Evolutionary conservation across 2,329 filamentous ascomycete genomes (phyloP), one percentile per base, ranked within the genome.

Genomic region (Fusarium sp.): DNA sequence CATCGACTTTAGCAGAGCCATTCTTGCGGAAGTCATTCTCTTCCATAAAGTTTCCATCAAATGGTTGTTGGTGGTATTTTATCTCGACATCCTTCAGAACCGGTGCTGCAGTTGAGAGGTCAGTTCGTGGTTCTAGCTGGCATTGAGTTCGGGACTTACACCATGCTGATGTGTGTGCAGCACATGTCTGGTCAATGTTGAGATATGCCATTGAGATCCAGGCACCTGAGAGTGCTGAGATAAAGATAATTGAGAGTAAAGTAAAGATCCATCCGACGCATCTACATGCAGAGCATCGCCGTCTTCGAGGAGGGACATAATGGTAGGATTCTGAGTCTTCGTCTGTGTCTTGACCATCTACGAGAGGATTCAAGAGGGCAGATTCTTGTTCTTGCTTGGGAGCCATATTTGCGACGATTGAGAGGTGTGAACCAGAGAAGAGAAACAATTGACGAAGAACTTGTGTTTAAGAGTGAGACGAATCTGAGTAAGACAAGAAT

Each of bases 11-110:
- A 0, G 86, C 84, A 0, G 85, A 82, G 4, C 83, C 86, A 18
- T 82, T 77, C 64, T 84, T 81, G 4, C 89, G 85, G 74, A 87
- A 91, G 22, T 87, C 78, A 31, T 86, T 86, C 71, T 89, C 85
- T 1, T 87, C 80, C 61, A 90, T 73, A 26, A 91, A 87, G 0
- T 86, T 86, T 0, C 89, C 89, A 68, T 91, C 89, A 78, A 90
- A 91, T 5, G 71, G 71, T 56, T 83, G 77, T 20, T 64, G 54
- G 5, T 62, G 31, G 59, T 84, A 83, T 20, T 72, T 73, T 42
- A 83, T 75, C 20, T 70, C 48, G 9, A 84, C 77, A 16, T 83
- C 78, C 7, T 75, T 71, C 0, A 84, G 68, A 5, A 84, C 56
- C 5, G 83, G 80, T 18, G 82, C 81, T 82, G 24, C 20, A 10